Evolutionary conservation across 371 early-diverging fungal species (phyloP), one percentile per base, ranked within the genome.

Genomic region (Haplosporangium sp.): DNA sequence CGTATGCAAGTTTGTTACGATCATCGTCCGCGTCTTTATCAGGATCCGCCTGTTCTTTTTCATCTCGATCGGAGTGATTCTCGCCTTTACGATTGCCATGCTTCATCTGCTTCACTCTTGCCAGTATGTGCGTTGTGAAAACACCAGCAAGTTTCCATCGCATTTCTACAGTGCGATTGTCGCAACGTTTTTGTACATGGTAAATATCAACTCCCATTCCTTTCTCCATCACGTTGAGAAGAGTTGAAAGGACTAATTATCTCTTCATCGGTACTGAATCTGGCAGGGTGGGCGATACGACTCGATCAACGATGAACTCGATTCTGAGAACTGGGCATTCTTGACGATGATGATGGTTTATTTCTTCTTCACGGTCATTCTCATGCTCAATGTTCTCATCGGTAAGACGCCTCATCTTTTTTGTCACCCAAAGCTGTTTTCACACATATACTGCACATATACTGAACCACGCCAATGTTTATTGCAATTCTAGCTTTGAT

Each of bases 301-400:
- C 41, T 55, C 71, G 18, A 47, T 77, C 14, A 52, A 29, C 16
- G 54, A 59, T 3, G 8, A 63, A 6, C 57, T 77, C 16, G 50
- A 20, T 0, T 7, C 38, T 23, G 16, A 41, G 0, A 64, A 71
- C n/a, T 40, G 43, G 38, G 63, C 41, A 5, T 68, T 76, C 38
- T 71, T 70, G 37, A 36, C 63, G 18, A 70, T 76, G 76, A 67
- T 76, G 76, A 40, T 59, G 6, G 12, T 70, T 1, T 76, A 43
- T 13, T 70, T 76, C 54, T 70, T 70, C 52, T 63, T 76, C 47
- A 70, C 76, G 5, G 70, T 67, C 23, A 76, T 76, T 23, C 42
- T 76, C 23, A 70, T 76, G 76, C 52, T 76, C 38, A 76, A 75
- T 45, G 62, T 75, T 36, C 66, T 75, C 6, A 75, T 75, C 23